Evolutionary conservation across 1,284 basidiomycete species (phyloP), one percentile per base, ranked within the genome.

Genomic region (Mycena sp.): DNA sequence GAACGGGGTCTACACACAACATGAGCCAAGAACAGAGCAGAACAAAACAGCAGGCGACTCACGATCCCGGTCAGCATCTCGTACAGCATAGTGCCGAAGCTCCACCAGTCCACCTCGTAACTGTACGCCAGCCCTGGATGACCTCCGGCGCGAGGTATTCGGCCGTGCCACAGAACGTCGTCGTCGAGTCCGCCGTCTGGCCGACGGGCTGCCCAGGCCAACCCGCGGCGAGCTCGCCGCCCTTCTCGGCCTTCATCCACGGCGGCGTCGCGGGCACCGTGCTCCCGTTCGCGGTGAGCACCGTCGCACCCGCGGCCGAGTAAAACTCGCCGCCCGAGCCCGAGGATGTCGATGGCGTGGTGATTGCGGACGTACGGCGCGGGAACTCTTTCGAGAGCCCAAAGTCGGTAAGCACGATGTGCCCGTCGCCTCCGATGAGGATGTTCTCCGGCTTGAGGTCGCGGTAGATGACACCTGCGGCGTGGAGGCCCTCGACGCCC

Each of bases 31-130:
- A 57, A 64, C 50, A 38, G 65, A 21, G 57, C 19, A 30, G 37
- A 58, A 45, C 28, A 40, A 43, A 67, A n/a, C 51, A 59, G 32
- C 38, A 60, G 14, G 14, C 29, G 53, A 88, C 91, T 82, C 75
- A 94, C 92, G 68, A 94, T 93, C 35, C 94, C 94, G 41, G 91
- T 93, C 76, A 95, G 80, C 89, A 97, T 96, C 81, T 99, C 97
- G 76, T 93, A 96, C 61, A 98, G 81, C 91, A 99, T 98, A 64
- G 96, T 98, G 19, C 96, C 96, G 72, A 98, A 93, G 68, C 92
- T 93, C 96, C 96, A 99, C 94, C 95, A 97, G 75, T 99, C 96
- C 21, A 97, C 95, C 70, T 96, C 94, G 73, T 96, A 98, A 67
- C 92, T 92, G 77, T 99, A 98, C 19, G 93, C 87, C 68, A 93